Evolutionary conservation across 2,329 filamentous ascomycete species (phyloP).

Genomic region (Hortaea werneckii): DNA sequence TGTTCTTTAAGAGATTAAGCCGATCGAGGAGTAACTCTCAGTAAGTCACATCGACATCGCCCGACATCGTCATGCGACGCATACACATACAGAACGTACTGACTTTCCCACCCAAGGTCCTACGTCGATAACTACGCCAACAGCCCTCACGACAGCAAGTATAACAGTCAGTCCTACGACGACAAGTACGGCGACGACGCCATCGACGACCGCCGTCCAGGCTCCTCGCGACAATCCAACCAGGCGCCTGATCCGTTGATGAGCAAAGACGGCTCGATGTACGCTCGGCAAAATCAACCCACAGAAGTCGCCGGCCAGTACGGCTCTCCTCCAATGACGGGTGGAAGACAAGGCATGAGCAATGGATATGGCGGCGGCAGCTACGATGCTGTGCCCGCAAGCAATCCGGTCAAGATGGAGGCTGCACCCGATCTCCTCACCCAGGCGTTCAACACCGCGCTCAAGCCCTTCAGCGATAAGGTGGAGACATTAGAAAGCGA

Average conservation of each 20-base stretch:
- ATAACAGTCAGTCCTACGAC: conserved; percentile 37
- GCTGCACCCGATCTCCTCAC: conserved; percentile 42
- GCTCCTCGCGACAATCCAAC: conserved; percentile 27
- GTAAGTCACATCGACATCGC: neutral
- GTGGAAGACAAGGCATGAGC: conserved; percentile 6
- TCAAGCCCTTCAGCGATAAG: conserved; percentile 43
- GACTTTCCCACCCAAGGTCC: conserved; percentile 10
- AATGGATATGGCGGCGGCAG: conserved; percentile 15
- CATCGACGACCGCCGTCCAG: conserved; percentile 13
- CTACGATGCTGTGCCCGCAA: conserved; percentile 12
- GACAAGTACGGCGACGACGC: conserved; percentile 27
- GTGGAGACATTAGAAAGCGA: conserved; percentile 43
- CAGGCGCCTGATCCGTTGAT: conserved; percentile 12
- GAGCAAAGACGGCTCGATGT: conserved; percentile 31
- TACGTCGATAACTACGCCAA: conserved; percentile 37
- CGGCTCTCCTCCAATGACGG: conserved; percentile 11
- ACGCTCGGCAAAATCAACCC: conserved; percentile 33
- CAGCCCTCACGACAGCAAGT: conserved; percentile 31
- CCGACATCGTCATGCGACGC: too few species aligned
- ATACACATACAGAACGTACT: too few species aligned
- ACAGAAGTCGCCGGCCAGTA: conserved; percentile 24
- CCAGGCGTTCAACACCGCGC: conserved; percentile 44
- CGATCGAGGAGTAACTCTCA: conserved; percentile 39
- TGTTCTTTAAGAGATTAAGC: conserved; percentile 41
- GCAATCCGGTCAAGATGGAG: conserved; percentile 22